Base-by-base conservation (phyloP, 192 early-diverging fungal species). In the Coemansia brasiliensis region DNA sequence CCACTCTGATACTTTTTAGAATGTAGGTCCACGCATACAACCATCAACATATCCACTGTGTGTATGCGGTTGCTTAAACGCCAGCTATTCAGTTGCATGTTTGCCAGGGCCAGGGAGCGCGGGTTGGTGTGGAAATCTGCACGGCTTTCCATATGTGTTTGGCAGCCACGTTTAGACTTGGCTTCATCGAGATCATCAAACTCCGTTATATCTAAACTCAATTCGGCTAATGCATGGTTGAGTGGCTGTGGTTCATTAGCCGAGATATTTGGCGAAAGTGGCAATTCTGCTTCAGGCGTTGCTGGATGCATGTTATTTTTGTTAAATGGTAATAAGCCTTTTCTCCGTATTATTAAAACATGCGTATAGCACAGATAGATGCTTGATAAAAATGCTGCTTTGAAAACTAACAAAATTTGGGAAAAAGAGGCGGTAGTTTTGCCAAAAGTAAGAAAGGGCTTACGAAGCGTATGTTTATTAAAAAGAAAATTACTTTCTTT, bases 21-120 rank as follows among this genome's bases (percentile, higher is more conserved):
- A 10, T 93, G 93, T 45, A 97, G 91, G 70, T 95, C 94, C 22
- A 99, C 80, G 61, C 95, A 99, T 49, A 95, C 82, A 1, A 91
- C 90, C 10, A 99, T 74, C 5, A 92, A 79, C 1, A 92, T 92
- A 11, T 86, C 90, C 11, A 90, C 87, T 27, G 94, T 97, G 64
- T 94, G 93, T 40, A 86, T 57, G 45, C 85, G 80, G 39, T 89
- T 84, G 8, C 72, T 68, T 57, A 81, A 81, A 17, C 86, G 82
- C 90, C 87, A 89, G 60, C 86, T 82, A 20, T 61, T 49, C 39
- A 82, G 51, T 40, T 76, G 80, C 50, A 73, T 51, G 53, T 63
- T 26, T 25, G 70, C 69, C 10, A 79, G 40, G 5, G 50, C 37
- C 24, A 79, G 58, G 4, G 75, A 79, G 32, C 75, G 65, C 4